These are phyloP conservation scores for Coccomyxa sp. DNA, from an alignment of 139 green algal genomes.

Conservation along the genomic window DNA sequence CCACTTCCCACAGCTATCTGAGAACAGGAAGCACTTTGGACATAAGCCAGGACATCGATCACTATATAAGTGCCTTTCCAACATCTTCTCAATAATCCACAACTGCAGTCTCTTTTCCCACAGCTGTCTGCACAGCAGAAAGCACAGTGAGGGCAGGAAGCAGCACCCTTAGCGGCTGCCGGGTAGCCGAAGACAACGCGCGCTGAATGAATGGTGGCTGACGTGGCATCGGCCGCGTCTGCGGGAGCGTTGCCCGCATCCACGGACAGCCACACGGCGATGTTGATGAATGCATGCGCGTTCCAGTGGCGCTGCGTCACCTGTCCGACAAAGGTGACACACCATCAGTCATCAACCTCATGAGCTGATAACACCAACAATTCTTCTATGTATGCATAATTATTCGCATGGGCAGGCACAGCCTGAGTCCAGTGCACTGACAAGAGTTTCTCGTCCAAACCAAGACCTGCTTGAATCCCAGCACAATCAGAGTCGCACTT, in stretches of 20 bases:
- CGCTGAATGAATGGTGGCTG: neutral
- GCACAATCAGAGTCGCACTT: no score
- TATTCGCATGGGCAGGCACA: no score
- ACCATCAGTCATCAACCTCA: neutral
- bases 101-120: neutral
- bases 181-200: neutral
- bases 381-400: no score
- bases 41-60: no score
- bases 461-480: no score
- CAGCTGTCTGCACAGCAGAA: neutral
- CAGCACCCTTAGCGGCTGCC: neutral
- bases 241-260: neutral
- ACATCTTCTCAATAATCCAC: no score
- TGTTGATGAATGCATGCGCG: slow-evolving; percentile 43
- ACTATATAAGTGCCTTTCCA: no score
- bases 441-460: neutral
- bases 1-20: neutral
- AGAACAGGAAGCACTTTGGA: neutral
- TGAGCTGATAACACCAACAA: no score
- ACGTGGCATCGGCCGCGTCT: neutral
- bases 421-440: neutral
- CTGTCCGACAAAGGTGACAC: slow-evolving; percentile 6
- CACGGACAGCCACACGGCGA: neutral
- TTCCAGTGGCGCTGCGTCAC: slow-evolving; percentile 44
- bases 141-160: neutral